Base-by-base conservation (phyloP, 1,284 basidiomycete genomes). In the Sporisorium reilianum region DNA sequence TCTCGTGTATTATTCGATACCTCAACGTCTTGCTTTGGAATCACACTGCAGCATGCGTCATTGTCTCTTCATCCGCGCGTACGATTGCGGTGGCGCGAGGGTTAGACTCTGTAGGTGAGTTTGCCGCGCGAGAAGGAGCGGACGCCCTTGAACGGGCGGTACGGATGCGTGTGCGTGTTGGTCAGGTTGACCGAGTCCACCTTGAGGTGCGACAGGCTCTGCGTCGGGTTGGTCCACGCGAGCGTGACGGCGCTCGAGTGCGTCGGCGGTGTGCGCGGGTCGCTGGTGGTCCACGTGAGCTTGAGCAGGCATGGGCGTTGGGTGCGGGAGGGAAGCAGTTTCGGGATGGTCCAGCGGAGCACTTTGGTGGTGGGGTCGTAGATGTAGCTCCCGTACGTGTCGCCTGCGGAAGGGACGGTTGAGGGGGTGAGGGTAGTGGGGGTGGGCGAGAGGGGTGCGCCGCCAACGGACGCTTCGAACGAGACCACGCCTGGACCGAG, bases 151-250 rank as follows among this genome's bases (percentile, higher is more conserved):
- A 93, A 95, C 16, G 90, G 86, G 62, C 86, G 84, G 79, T 87
- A 87, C 16, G 48, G 36, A 25, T 73, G 70, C 6, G 54, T 68
- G 59, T 80, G 85, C 7, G 85, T 84, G 40, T 86, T 85, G 0
- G 89, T 89, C n/a, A 97, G 87, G 82, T 91, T 93, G 60, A 97
- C 88, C 76, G 93, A 91, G 67, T 94, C 92, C 3, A 97, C 91
- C 71, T 92, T 92, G 55, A 97, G 86, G 9, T 90, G 88, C 2
- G 93, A 94, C 82, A 91, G 92, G 40, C 90, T 90, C 81, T 92
- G 87, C 45, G 91, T 89, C 23, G 90, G 88, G 34, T 94, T 89
- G 44, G 89, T 88, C 85, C 93, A 97, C 10, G 86, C 86, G 34
- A 93, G 87, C 55, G 89, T 88, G 63, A 96, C 87, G 0, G 92